Conservation (phyloP, 768 basidiomycete genomes). For the Lactarius pseudohatsudake region DNA sequence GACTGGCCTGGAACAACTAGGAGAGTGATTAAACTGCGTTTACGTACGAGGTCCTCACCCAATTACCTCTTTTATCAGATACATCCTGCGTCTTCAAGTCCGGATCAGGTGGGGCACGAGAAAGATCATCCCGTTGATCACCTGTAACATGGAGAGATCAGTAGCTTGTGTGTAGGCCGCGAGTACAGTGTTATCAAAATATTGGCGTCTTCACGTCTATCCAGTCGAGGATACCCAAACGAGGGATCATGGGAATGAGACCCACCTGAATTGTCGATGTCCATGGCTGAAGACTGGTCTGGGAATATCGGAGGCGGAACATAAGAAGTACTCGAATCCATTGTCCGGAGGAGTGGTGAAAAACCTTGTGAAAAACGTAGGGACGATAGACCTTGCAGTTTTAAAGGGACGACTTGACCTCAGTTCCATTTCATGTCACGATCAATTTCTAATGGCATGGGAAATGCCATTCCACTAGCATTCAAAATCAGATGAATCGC, state of each 20-base stretch:
- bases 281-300: not conserved
- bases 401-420: not conserved
- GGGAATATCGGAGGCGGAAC: not conserved
- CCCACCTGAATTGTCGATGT: not conserved
- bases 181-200: not conserved
- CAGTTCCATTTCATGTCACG: not conserved
- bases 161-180: not conserved
- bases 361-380: too few species aligned
- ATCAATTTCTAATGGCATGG: not conserved
- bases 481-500: not conserved
- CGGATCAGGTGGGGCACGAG: not conserved
- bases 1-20: not conserved
- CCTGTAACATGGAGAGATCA: not conserved
- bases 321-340: not conserved
- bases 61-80: not conserved
- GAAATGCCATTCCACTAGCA: not conserved
- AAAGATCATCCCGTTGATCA: not conserved
- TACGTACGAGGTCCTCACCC: not conserved
- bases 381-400: not conserved
- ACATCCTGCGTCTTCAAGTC: not conserved
- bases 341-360: not conserved
- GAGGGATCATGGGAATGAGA: not conserved
- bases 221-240: not conserved
- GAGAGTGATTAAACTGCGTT: not conserved
- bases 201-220: not conserved